These are phyloP conservation scores for Tetracentron sinense DNA, from an alignment of 164 flowering plant species.

Conservation along the genomic window DNA sequence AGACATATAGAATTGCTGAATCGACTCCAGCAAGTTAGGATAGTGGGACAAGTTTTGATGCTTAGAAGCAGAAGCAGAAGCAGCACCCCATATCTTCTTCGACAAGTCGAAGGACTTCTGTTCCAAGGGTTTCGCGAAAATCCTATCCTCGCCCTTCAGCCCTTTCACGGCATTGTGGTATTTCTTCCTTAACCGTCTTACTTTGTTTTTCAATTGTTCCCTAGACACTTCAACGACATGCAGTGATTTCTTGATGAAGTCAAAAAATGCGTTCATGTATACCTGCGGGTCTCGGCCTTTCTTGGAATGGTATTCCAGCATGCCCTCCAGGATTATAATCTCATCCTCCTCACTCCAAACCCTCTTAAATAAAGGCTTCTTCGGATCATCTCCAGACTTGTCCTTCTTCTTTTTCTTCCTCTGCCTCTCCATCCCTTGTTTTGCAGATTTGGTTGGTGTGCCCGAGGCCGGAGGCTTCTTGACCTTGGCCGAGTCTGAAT, in stretches of 20 bases:
- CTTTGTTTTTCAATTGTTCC: conserved; percentile 36
- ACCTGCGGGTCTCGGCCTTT: conserved; percentile 25
- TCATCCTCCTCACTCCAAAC: conserved; percentile 52
- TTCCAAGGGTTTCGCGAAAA: conserved; percentile 38
- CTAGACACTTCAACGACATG: conserved; percentile 12
- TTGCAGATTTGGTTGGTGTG: neutral
- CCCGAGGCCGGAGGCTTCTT: conserved; percentile 1
- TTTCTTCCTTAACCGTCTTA: conserved; percentile 42
- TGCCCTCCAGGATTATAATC: conserved; percentile 34
- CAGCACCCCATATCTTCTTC: conserved; percentile 50
- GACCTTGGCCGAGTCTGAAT: conserved; percentile 19
- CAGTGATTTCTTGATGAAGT: conserved; percentile 27
- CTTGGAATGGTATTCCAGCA: conserved; percentile 24
- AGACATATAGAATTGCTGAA: neutral
- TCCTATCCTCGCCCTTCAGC: conserved; percentile 22
- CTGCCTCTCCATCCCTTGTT: neutral
- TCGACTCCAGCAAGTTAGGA: conserved; percentile 6
- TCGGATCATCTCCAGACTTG: conserved; percentile 7
- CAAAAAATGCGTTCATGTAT: conserved; percentile 25
- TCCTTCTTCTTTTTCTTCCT: conserved; percentile 11
- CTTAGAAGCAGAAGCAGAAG: too few species aligned
- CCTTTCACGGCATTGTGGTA: conserved; percentile 22
- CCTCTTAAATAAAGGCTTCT: conserved; percentile 12
- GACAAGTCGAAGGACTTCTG: conserved; percentile 26
- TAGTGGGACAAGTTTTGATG: neutral